Percentiles rank a stretch among this genome's conserved stretches.
Evolutionary conservation across 306 rosid genomes (phyloP).

Genomic region (Cyclanthera cordifolia): DNA sequence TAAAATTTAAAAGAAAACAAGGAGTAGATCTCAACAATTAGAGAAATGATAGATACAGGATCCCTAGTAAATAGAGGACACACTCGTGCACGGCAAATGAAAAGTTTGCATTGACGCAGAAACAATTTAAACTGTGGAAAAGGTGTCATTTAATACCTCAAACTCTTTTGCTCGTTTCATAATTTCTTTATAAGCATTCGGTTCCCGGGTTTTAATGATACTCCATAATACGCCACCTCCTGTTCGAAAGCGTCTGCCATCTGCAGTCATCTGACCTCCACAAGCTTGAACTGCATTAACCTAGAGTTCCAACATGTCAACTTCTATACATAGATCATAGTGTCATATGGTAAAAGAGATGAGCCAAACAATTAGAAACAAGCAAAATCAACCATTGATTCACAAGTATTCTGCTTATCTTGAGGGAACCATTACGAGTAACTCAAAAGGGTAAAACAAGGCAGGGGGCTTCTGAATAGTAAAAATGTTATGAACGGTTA

Average conservation of each 20-base stretch:
- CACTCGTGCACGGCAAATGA: not conserved
- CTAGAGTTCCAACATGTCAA: constrained; percentile 26
- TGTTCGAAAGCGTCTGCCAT: constrained; percentile 53
- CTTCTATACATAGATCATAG: not conserved
- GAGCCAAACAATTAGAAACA: not conserved
- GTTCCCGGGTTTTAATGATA: constrained; percentile 54
- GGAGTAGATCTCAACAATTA: not conserved
- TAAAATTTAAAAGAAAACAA: not conserved
- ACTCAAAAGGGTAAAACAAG: not conserved
- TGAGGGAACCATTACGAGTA: not conserved
- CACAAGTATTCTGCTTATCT: not conserved
- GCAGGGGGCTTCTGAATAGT: not conserved
- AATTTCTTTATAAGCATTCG: constrained; percentile 72
- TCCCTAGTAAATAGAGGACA: not conserved
- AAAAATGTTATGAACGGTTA: not conserved
- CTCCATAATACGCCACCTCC: constrained; percentile 92
- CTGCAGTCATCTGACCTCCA: constrained; percentile 80
- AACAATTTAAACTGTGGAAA: not conserved
- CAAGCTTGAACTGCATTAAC: constrained; percentile 76
- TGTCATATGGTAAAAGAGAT: not conserved
- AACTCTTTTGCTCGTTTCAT: constrained; percentile 72
- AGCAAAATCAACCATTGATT: not conserved
- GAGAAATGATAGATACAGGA: not conserved
- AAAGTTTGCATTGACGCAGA: not conserved
- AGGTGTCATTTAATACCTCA: constrained; percentile 42